Evolutionary conservation across 2,329 filamentous ascomycete genomes (phyloP), one percentile per base, ranked within the genome.

Genomic region (Corinectria fuckeliana): DNA sequence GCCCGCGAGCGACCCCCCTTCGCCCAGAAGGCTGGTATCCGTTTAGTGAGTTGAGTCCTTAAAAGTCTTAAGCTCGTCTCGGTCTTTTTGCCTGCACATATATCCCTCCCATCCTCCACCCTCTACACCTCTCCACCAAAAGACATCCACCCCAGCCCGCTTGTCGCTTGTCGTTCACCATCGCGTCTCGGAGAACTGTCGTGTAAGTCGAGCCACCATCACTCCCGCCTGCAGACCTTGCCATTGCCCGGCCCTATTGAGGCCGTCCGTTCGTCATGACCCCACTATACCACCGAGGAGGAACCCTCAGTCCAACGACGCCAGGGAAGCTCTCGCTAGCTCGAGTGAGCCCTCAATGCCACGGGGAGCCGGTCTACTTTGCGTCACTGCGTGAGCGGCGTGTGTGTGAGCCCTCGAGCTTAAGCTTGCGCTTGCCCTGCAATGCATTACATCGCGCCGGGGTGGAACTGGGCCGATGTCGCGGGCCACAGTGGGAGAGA

Each of bases 211-310:
- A 58, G 62, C 60, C 56, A 56, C 58, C 60, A 56, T 63, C 64
- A 50, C 26, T 64, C 47, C 60, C 28, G 56, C 64, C 60, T 32
- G 56, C 64, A 61, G 58, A 62, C 28, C 51, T 18, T 32, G 50
- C 49, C 58, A 58, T 62, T 62, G 58, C 30, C 64, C 47, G 57
- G 26, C 16, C 18, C 28, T 56, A 64, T 63, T 58, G 62, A 57
- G 49, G 50, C 55, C 52, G 63, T 47, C 36, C 55, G 50, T 55
- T 48, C 58, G n/a, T 56, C 56, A 50, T 60, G 26, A 56, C 52
- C 56, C 67, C 68, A 70, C 67, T 69, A 67, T 70, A 70, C 45
- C 68, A 70, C 68, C 68, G 68, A 70, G 56, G 50, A 59, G 51
- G 52, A 23, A 50, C 50, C 34, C 56, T 67, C 64, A 67, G 41